A percentile compares a stretch with the other conserved stretches of the same genome.
phyloP scores from a whole-genome alignment of 148 eudicot genomes.

The Euryodendron excelsum region DNA sequence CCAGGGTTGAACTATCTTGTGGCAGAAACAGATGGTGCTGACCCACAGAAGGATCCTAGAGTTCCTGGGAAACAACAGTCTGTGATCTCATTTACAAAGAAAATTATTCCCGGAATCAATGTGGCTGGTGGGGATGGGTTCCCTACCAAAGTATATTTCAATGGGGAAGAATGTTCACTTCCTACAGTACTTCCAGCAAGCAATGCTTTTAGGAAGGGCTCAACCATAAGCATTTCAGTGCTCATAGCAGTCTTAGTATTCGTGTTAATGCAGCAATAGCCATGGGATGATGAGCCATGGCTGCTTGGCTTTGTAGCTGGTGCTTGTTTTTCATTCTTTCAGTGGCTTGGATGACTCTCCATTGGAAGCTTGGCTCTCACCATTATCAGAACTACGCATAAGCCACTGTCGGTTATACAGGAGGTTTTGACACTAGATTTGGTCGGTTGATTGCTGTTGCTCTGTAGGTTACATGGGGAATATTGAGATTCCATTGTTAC shows the following conservation, averaged over 20 bases:
- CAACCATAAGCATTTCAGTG: conserved; percentile 20
- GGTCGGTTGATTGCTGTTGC: neutral
- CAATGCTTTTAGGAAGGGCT: conserved; percentile 28
- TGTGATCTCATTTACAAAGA: conserved; percentile 65
- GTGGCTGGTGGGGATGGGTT: conserved; percentile 57
- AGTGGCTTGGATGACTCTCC: conserved; percentile 15
- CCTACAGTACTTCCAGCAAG: conserved; percentile 49
- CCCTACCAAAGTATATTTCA: conserved; percentile 64
- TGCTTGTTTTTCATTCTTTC: conserved; percentile 35
- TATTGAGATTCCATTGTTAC: neutral
- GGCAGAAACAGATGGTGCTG: conserved; percentile 53
- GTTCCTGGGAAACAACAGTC: conserved; percentile 83
- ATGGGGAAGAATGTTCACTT: conserved; percentile 76
- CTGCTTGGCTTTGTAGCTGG: conserved; percentile 17
- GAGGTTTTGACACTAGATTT: neutral
- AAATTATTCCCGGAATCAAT: conserved; percentile 39
- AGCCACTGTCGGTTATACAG: neutral
- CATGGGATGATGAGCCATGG: neutral
- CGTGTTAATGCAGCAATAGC: conserved; percentile 37
- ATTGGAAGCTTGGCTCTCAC: too few relatives aligned
- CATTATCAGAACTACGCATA: too few relatives aligned
- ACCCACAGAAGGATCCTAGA: conserved; percentile 44
- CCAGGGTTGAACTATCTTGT: conserved; percentile 66
- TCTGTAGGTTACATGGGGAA: neutral
- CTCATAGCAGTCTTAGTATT: conserved; percentile 33